Percentiles rank a stretch among this genome's conserved stretches.
Conservation (phyloP, 177 flowering plant species). For the Vitis hybrid region DNA sequence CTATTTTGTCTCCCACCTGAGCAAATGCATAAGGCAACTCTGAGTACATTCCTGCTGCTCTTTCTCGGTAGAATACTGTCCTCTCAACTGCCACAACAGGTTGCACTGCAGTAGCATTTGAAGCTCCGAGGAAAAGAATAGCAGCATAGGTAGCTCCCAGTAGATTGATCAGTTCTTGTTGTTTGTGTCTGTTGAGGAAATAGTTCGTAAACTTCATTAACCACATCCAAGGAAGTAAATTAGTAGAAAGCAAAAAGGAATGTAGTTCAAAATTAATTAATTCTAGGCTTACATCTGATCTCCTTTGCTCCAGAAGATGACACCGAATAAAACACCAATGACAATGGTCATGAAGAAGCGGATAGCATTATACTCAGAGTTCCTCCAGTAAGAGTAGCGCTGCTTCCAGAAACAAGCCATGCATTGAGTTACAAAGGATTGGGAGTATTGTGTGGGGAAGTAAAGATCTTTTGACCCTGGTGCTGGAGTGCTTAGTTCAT, state of each 20-base stretch:
- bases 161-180: conserved; percentile 26
- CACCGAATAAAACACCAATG: conserved; percentile 27
- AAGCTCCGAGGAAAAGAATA: conserved; percentile 32
- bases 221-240: no score
- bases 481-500: conserved; percentile 25
- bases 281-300: conserved; percentile 11
- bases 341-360: conserved; percentile 26
- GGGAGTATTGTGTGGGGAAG: conserved; percentile 31
- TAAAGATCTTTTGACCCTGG: conserved; percentile 24
- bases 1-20: conserved; percentile 16
- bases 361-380: conserved; percentile 29
- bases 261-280: no score
- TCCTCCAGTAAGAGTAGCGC: conserved; percentile 38
- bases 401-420: conserved; percentile 38
- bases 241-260: background rate
- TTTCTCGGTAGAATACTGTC: conserved; percentile 42
- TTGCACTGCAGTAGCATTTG: conserved; percentile 24
- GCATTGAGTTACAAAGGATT: conserved; percentile 26
- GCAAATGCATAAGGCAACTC: conserved; percentile 42
- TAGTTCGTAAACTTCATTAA: background rate
- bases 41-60: conserved; percentile 47
- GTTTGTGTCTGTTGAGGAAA: conserved; percentile 13
- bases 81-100: conserved; percentile 32
- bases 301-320: conserved; percentile 31
- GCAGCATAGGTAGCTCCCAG: conserved; percentile 31